Conservation (phyloP, 768 basidiomycete species). For the Leccinellum albellum region DNA sequence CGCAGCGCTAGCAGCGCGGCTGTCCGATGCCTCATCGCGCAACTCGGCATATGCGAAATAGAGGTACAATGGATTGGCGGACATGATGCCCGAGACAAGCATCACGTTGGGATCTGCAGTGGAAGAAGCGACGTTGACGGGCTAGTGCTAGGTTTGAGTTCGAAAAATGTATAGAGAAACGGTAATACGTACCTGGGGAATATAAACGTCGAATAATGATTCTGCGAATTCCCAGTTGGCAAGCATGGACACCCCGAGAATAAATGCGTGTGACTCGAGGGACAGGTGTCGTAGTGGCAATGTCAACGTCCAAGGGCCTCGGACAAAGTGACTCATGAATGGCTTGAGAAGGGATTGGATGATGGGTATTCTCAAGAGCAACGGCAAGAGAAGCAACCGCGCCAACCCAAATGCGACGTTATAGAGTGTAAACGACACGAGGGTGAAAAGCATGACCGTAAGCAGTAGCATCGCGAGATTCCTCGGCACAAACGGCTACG, state of each 20-base stretch:
- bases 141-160: slow-evolving; percentile 33
- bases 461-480: slow-evolving; percentile 28
- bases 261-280: slow-evolving; percentile 47
- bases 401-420: slow-evolving; percentile 43
- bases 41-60: slow-evolving; percentile 70
- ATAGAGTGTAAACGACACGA: slow-evolving; percentile 37
- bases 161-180: background rate
- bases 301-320: slow-evolving; percentile 50
- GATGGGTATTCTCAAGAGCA: slow-evolving; percentile 54
- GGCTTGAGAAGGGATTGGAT: slow-evolving; percentile 51
- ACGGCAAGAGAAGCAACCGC: slow-evolving; percentile 47
- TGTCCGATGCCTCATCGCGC: slow-evolving; percentile 44
- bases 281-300: slow-evolving; percentile 46
- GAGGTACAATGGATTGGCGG: slow-evolving; percentile 47
- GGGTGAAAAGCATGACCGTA: slow-evolving; percentile 40
- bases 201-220: slow-evolving; percentile 53
- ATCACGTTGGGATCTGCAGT: slow-evolving; percentile 53
- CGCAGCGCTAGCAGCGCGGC: slow-evolving; percentile 36
- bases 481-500: slow-evolving; percentile 20
- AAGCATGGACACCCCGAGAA: slow-evolving; percentile 48
- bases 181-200: slow-evolving; percentile 47
- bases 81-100: slow-evolving; percentile 62
- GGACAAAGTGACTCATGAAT: slow-evolving; percentile 60
- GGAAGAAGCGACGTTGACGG: slow-evolving; percentile 40
- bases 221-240: slow-evolving; percentile 64